A percentile compares a stretch with the other conserved stretches of the same genome.
Evolutionary conservation across 2,329 filamentous ascomycete species (phyloP).

Genomic region (Exophiala mesophila): DNA sequence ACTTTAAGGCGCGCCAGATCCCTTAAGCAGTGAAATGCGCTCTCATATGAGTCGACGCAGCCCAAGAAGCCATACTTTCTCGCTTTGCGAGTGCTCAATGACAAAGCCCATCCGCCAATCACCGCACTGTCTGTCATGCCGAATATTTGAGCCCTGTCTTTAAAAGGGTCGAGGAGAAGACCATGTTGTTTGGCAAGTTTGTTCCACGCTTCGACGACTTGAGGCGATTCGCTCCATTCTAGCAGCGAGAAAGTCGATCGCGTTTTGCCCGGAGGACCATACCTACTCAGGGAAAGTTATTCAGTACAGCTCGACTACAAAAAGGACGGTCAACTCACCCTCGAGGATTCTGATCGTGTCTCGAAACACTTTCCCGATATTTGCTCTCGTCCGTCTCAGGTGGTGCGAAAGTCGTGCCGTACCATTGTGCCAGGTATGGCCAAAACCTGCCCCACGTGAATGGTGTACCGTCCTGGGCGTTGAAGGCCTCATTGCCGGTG

Average conservation of each 20-base stretch:
- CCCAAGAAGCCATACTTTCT: constrained; percentile 31
- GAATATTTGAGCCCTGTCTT: constrained; percentile 14
- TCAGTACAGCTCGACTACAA: too few relatives aligned
- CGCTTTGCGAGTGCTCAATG: constrained; percentile 29
- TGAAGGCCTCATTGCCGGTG: constrained; percentile 45
- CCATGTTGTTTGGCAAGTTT: constrained; percentile 40
- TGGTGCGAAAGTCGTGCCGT: constrained; percentile 34
- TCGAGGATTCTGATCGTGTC: constrained; percentile 12
- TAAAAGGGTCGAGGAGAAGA: constrained; percentile 29
- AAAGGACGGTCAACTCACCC: too few relatives aligned
- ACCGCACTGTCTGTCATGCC: constrained; percentile 13
- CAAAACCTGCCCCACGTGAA: constrained; percentile 48
- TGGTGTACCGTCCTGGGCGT: constrained; percentile 41
- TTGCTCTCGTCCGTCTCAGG: constrained; percentile 26
- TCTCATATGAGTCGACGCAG: constrained; percentile 31
- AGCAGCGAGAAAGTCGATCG: constrained; percentile 39
- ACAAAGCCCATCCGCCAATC: constrained; percentile 18
- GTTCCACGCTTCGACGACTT: constrained; percentile 43
- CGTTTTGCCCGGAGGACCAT: constrained; percentile 38
- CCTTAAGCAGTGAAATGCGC: constrained; percentile 11
- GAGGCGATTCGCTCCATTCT: constrained; percentile 42
- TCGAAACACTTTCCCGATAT: constrained; percentile 23
- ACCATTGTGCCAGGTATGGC: constrained; percentile 44
- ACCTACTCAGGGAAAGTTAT: too few relatives aligned
- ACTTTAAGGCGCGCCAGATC: constrained; percentile 15